Conservation (phyloP, 2,329 filamentous ascomycete species). For the Trichoderma pleuroti region DNA sequence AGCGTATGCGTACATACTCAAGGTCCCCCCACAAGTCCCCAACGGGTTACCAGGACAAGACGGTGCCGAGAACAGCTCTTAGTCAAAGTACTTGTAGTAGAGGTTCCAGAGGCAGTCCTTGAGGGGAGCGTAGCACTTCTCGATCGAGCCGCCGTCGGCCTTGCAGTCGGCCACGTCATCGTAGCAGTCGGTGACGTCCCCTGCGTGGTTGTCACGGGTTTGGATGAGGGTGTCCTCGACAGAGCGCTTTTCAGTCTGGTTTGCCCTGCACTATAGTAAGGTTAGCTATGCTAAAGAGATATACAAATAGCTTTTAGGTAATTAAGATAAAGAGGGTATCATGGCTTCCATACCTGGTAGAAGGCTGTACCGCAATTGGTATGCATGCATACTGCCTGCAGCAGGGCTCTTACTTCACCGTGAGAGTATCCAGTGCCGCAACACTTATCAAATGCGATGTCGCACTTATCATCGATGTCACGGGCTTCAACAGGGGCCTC, state of each 20-base stretch:
- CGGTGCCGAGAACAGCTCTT: not conserved
- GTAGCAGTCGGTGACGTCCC: not conserved
- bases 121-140: not conserved
- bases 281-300: too few species aligned
- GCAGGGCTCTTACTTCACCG: too few species aligned
- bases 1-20: not conserved
- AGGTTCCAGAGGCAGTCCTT: not conserved
- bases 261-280: too few species aligned
- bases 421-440: rapidly evolving
- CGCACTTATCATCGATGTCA: too few species aligned
- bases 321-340: too few species aligned
- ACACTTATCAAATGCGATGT: too few species aligned
- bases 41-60: not conserved
- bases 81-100: not conserved
- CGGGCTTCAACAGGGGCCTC: too few species aligned
- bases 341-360: too few species aligned
- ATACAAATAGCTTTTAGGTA: too few species aligned
- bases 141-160: not conserved
- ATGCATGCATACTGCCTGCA: too few species aligned
- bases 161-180: not conserved
- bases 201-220: not conserved
- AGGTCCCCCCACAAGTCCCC: not conserved
- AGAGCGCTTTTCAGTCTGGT: not conserved
- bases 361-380: too few species aligned
- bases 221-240: not conserved